These are phyloP conservation scores for Escovopsis weberi DNA, from an alignment of 2,329 filamentous ascomycete genomes.

Conservation along the genomic window DNA sequence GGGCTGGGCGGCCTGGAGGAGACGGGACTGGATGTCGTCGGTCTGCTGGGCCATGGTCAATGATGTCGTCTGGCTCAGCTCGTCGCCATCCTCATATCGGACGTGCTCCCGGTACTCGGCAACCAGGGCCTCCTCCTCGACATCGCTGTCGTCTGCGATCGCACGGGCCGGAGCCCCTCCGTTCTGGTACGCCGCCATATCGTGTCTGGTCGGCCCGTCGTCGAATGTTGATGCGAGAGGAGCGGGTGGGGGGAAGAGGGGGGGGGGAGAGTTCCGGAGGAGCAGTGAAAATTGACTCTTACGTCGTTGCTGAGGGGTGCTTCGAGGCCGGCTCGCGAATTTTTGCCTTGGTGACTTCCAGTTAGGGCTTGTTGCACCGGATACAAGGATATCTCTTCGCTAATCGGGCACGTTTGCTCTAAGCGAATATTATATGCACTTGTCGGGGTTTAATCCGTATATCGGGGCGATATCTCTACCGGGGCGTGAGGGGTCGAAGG, in stretches of 20 bases:
- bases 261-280: conserved; percentile 7
- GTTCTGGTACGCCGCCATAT: conserved; percentile 50
- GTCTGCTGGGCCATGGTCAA: conserved; percentile 57
- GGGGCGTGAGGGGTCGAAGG: no score
- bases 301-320: conserved; percentile 12
- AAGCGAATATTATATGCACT: conserved; percentile 12
- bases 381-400: conserved; percentile 12
- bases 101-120: conserved; percentile 95
- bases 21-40: conserved; percentile 86
- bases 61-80: conserved; percentile 61
- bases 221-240: conserved; percentile 12
- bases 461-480: no score
- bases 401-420: conserved; percentile 16
- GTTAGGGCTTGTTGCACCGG: conserved; percentile 25
- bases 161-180: conserved; percentile 44
- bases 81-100: conserved; percentile 75
- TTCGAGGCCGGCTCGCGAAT: conserved; percentile 14
- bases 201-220: conserved; percentile 14
- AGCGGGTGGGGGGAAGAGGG: no score
- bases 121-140: conserved; percentile 89
- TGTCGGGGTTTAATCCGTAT: conserved; percentile 8
- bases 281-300: conserved; percentile 23
- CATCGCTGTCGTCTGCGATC: conserved; percentile 73
- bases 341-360: conserved; percentile 17
- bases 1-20: conserved; percentile 83